Percentiles rank a stretch among this genome's conserved stretches.
Conservation (phyloP, 768 basidiomycete species). For the Calocera viscosa region DNA sequence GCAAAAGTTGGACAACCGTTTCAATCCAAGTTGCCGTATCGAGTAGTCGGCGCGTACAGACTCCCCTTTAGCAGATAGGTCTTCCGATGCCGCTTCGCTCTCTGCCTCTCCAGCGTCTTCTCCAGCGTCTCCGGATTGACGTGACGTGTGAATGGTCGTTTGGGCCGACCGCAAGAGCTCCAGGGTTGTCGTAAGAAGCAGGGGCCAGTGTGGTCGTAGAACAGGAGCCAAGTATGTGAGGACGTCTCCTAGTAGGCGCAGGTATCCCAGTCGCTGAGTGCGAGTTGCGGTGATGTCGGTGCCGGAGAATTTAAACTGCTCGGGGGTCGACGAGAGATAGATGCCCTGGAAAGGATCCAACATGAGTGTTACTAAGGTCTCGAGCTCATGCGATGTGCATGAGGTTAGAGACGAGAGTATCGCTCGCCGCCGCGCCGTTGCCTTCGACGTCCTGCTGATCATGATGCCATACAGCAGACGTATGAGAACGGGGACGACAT, state of each 20-base stretch:
- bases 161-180: conserved; percentile 58
- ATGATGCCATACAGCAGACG: conserved; percentile 79
- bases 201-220: conserved; percentile 57
- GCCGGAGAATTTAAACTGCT: conserved; percentile 13
- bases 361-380: conserved; percentile 76
- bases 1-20: conserved; percentile 82
- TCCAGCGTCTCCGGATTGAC: conserved; percentile 29
- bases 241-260: conserved; percentile 74
- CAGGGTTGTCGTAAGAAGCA: conserved; percentile 55
- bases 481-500: conserved; percentile 56
- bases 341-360: conserved; percentile 45
- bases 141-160: conserved; percentile 32
- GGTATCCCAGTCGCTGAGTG: conserved; percentile 65
- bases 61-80: conserved; percentile 14
- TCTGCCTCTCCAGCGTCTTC: conserved; percentile 31
- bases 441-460: conserved; percentile 50
- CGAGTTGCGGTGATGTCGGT: conserved; percentile 16
- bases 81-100: conserved; percentile 21
- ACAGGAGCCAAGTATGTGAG: conserved; percentile 69
- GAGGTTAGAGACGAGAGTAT: conserved; percentile 58
- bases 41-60: conserved; percentile 40
- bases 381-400: conserved; percentile 62
- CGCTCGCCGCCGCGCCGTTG: conserved; percentile 60
- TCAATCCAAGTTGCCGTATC: conserved; percentile 72
- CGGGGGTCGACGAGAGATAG: conserved; percentile 24